Conservation (phyloP, 2,329 filamentous ascomycete species). For the Pezicula neosporulosa region DNA sequence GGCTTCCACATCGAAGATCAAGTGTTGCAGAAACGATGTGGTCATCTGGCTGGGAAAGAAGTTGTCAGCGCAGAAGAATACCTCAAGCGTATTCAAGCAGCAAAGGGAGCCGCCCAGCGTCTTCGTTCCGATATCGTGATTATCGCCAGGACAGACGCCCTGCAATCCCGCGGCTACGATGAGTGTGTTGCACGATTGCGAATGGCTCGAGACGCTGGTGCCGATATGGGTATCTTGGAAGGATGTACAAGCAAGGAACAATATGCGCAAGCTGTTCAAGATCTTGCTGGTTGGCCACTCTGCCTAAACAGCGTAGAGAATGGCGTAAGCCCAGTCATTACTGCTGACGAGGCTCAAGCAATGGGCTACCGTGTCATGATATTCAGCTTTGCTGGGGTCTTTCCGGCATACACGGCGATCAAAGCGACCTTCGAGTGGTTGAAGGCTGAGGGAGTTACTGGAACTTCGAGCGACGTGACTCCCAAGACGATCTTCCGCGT, state of each 20-base stretch:
- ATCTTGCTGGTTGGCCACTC: constrained; percentile 46
- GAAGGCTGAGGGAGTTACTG: constrained; percentile 33
- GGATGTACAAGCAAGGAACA: constrained; percentile 50
- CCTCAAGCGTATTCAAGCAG: constrained; percentile 53
- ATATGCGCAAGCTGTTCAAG: constrained; percentile 39
- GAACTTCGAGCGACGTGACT: constrained; percentile 38
- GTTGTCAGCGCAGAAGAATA: constrained; percentile 50
- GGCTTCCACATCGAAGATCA: constrained; percentile 62
- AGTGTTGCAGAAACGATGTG: constrained; percentile 61
- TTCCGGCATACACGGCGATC: constrained; percentile 42
- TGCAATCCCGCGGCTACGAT: constrained; percentile 54
- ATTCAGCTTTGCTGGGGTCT: constrained; percentile 47
- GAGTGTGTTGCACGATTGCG: constrained; percentile 48
- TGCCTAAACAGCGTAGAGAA: constrained; percentile 56
- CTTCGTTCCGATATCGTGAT: constrained; percentile 55
- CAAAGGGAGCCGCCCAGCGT: constrained; percentile 44
- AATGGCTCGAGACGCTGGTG: constrained; percentile 49
- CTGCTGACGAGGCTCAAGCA: constrained; percentile 46
- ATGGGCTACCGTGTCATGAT: constrained; percentile 59
- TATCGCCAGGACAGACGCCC: constrained; percentile 61
- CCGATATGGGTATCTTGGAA: constrained; percentile 59
- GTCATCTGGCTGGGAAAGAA: constrained; percentile 58
- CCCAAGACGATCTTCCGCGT: constrained; percentile 47
- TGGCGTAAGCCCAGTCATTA: constrained; percentile 51
- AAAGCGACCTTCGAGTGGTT: constrained; percentile 33